phyloP scores from a whole-genome alignment of 768 basidiomycete species.

The Agaricus sinodeliciosus region DNA sequence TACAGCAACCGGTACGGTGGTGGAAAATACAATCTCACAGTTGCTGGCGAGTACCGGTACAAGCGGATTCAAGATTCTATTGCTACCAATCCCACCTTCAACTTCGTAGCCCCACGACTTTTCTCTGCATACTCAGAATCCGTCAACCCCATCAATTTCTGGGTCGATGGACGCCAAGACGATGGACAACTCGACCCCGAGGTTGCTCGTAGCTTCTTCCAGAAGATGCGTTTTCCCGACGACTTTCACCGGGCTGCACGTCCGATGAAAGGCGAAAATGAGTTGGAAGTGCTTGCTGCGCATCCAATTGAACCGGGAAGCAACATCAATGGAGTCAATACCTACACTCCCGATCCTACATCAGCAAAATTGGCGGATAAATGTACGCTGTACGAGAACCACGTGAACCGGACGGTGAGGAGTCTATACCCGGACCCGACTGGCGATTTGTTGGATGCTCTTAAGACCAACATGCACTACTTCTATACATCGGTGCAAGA shows the following conservation, averaged over 20 bases:
- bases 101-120: conserved; percentile 13
- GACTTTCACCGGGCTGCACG: conserved; percentile 12
- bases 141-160: conserved; percentile 14
- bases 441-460: not conserved
- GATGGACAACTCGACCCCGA: conserved; percentile 12
- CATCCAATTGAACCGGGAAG: conserved; percentile 14
- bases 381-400: conserved; percentile 14
- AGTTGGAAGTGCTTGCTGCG: not conserved
- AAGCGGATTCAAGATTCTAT: conserved; percentile 17
- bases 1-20: conserved; percentile 16
- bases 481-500: no score
- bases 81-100: conserved; percentile 15
- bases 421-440: conserved; percentile 17
- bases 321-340: conserved; percentile 12
- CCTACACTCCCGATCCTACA: conserved; percentile 12
- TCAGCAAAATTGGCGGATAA: conserved; percentile 4
- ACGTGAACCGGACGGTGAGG: conserved; percentile 12
- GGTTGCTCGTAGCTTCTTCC: conserved; percentile 15
- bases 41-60: conserved; percentile 13
- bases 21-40: conserved; percentile 16
- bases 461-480: no score
- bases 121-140: conserved; percentile 14
- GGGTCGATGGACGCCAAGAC: conserved; percentile 15
- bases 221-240: conserved; percentile 13
- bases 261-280: conserved; percentile 1